phyloP scores from a whole-genome alignment of 257 asterid genomes.

The Nicotiana noctiflora region DNA sequence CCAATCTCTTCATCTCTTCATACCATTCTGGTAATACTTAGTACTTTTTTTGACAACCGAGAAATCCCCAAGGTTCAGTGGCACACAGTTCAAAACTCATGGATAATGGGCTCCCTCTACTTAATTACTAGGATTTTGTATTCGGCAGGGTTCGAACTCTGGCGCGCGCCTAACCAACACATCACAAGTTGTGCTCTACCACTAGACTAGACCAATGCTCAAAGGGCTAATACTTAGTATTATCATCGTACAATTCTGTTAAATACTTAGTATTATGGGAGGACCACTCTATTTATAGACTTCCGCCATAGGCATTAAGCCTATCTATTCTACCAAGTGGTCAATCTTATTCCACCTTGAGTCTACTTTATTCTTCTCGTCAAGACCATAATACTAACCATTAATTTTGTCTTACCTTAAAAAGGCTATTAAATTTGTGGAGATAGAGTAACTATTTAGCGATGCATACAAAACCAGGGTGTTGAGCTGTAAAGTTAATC shows the following conservation, averaged over 20 bases:
- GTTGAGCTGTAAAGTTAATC: neutral
- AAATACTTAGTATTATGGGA: neutral
- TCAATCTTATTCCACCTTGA: neutral
- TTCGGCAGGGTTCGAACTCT: too few species aligned
- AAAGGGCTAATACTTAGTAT: neutral
- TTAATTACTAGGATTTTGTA: too few species aligned
- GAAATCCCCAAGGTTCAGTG: too few species aligned
- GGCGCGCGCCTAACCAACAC: too few species aligned
- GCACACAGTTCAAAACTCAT: too few species aligned
- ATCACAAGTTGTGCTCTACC: too few species aligned
- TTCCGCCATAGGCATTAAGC: neutral
- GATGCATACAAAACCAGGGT: neutral
- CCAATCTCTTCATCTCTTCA: too few species aligned
- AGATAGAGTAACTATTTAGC: neutral
- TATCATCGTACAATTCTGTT: neutral
- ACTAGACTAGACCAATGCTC: too few species aligned
- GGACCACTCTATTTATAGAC: neutral
- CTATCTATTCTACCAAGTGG: neutral
- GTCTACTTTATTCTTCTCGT: neutral
- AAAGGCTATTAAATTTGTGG: neutral
- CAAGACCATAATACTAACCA: neutral
- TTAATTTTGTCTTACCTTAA: neutral
- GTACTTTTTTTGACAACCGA: too few species aligned
- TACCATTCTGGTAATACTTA: too few species aligned
- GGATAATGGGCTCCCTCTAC: too few species aligned